These are phyloP conservation scores for Kuraishia hungarica DNA, from an alignment of 805 yeast species.

Conservation along the genomic window DNA sequence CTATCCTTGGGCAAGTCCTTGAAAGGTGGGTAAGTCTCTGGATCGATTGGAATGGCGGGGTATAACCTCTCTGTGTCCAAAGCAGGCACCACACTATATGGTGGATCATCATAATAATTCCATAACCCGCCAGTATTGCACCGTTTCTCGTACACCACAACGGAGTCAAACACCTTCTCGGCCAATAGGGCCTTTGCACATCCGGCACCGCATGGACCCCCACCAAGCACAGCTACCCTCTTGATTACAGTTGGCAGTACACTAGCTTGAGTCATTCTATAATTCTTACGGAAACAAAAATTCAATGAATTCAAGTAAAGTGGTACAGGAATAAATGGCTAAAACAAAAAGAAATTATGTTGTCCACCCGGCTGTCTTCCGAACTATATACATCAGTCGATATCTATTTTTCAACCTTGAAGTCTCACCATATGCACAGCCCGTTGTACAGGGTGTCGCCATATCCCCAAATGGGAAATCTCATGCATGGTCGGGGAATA, in stretches of 20 bases:
- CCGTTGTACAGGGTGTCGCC: neutral
- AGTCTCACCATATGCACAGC: neutral
- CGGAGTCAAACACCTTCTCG: conserved; percentile 35
- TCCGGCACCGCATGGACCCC: conserved; percentile 70
- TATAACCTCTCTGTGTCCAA: conserved; percentile 14
- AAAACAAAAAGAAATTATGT: neutral
- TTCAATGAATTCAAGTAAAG: too few species aligned
- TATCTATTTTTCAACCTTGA: neutral
- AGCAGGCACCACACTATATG: conserved; percentile 18
- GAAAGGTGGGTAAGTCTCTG: neutral
- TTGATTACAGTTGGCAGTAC: conserved; percentile 10
- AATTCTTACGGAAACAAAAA: too few species aligned
- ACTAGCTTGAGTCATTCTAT: neutral
- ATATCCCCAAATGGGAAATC: neutral
- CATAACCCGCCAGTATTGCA: conserved; percentile 70
- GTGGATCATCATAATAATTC: conserved; percentile 44
- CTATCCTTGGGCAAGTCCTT: conserved; percentile 1
- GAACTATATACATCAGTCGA: neutral
- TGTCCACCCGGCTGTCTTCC: neutral
- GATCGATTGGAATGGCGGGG: neutral
- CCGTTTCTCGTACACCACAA: conserved; percentile 56
- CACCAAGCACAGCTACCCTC: conserved; percentile 63
- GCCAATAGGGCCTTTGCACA: conserved; percentile 52
- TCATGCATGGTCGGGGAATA: neutral
- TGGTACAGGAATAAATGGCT: neutral